phyloP scores from a whole-genome alignment of 495 filamentous ascomycete genomes.

The Penicillium egyptiacum region DNA sequence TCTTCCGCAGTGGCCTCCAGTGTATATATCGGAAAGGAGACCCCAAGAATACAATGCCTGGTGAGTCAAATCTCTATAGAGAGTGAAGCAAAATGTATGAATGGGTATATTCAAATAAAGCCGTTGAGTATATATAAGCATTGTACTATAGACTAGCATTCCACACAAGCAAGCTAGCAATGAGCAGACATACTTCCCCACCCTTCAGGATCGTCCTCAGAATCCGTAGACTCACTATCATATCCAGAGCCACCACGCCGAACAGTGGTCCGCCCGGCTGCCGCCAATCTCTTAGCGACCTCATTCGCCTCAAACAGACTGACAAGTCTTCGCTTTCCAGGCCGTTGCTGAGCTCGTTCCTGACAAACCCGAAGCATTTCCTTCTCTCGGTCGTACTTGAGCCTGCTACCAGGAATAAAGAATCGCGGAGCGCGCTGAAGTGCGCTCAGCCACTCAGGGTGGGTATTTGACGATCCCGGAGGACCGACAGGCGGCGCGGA shows the following conservation, averaged over 20 bases:
- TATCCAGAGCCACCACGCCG: not conserved
- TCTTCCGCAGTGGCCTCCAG: not conserved
- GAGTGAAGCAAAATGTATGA: not conserved
- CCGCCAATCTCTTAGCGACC: conserved; percentile 62
- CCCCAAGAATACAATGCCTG: not conserved
- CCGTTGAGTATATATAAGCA: not conserved
- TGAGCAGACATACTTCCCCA: not conserved
- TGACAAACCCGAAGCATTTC: conserved; percentile 28
- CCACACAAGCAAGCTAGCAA: not conserved
- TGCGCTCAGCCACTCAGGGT: not conserved
- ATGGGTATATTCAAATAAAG: not conserved
- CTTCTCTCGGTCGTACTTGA: conserved; percentile 9
- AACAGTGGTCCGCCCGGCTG: conserved; percentile 7
- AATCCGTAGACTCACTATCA: not conserved
- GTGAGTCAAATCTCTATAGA: not conserved
- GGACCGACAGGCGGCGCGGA: conserved; percentile 16
- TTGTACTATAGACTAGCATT: not conserved
- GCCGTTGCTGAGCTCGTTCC: conserved; percentile 7
- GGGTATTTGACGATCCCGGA: not conserved
- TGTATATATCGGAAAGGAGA: not conserved
- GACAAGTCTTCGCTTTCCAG: conserved; percentile 59
- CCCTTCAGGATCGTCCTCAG: not conserved
- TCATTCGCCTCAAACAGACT: conserved; percentile 71
- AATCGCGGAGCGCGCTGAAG: conserved; percentile 7
- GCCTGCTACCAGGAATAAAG: conserved; percentile 24